phyloP scores from a whole-genome alignment of 352 stramenopile genomes.

The Pythium aristosporum region DNA sequence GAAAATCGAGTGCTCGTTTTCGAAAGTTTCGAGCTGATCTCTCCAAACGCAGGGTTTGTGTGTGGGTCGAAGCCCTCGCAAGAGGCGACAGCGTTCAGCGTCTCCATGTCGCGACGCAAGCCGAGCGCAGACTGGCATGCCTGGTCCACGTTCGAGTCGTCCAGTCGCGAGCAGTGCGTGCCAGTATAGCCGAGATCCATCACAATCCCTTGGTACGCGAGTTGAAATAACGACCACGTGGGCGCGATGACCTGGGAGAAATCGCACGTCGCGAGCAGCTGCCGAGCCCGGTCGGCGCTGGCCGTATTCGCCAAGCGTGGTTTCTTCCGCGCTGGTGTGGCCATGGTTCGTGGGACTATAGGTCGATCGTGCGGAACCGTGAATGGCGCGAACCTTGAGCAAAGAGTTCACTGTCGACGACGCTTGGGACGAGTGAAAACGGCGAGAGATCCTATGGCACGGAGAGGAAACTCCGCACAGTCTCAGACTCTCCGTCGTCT shows the following conservation, averaged over 20 bases:
- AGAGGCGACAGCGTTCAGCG: background rate
- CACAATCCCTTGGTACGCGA: background rate
- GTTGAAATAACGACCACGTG: background rate
- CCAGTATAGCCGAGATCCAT: background rate
- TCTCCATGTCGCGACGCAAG: background rate
- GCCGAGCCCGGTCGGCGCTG: background rate
- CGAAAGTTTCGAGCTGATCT: background rate
- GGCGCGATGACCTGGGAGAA: background rate
- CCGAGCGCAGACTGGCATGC: background rate
- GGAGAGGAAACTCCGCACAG: no score
- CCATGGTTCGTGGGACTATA: background rate
- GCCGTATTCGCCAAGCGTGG: background rate
- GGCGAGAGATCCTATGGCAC: no score
- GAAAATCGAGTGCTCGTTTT: background rate
- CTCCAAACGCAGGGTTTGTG: background rate
- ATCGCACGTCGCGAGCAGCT: background rate
- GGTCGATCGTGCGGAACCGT: background rate
- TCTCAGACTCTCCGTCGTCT: no score
- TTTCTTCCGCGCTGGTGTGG: background rate
- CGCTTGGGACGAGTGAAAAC: no score
- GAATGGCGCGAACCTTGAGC: background rate
- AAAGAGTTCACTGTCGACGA: no score
- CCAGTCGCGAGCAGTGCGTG: background rate
- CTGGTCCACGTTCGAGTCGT: background rate
- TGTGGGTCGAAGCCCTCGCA: slow-evolving; percentile 1